Evolutionary conservation across 1,139 yeast species (phyloP), one percentile per base, ranked within the genome.

Genomic region (Wickerhamiella pararugosa): DNA sequence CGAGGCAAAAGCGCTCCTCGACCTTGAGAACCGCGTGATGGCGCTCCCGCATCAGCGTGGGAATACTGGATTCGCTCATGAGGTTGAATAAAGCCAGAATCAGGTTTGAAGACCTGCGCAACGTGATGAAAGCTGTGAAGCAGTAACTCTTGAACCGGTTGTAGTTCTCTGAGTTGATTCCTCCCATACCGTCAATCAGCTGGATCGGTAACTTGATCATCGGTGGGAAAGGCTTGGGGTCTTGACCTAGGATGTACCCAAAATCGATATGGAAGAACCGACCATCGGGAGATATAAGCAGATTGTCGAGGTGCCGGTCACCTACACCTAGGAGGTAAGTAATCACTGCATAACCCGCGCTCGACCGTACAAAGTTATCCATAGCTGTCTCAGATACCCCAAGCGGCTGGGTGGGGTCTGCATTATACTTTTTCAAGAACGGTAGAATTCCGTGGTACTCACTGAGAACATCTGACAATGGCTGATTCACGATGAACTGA

Each of bases 181-280:
- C 98, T 1, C 98, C 98, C 90, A 92, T 90, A 0, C 96, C 98
- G 50, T 90, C 98, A 37, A 92, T 82, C 25, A 92, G 82, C 60
- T 92, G 98, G 39, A 92, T 90, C 0, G 98, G 98, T 32, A 92
- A 66, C 57, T 92, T 92, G 97, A 92, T 90, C 63, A 90, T 69
- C 1, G 98, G 99, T 6, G 99, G 97, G 62, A 92, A 92, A 7
- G 97, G 97, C 57, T 92, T 92, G 2, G 98, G 99, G 57, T 92
- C 98, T 43, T 90, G 77, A 1, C 99, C 98, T 42, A 92, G 64
- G 40, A 92, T 87, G 57, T 90, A 92, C 0, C 99, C 99, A 61
- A 84, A 92, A 62, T 92, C 99, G 2, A 95, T 97, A 62, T 86
- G 95, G 74, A 90, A 83, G 55, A 86, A 86, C 54, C 78, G 83